Evolutionary conservation across 2,329 filamentous ascomycete genomes (phyloP), one percentile per base, ranked within the genome.

Genomic region (Arthrobotrys iridis): DNA sequence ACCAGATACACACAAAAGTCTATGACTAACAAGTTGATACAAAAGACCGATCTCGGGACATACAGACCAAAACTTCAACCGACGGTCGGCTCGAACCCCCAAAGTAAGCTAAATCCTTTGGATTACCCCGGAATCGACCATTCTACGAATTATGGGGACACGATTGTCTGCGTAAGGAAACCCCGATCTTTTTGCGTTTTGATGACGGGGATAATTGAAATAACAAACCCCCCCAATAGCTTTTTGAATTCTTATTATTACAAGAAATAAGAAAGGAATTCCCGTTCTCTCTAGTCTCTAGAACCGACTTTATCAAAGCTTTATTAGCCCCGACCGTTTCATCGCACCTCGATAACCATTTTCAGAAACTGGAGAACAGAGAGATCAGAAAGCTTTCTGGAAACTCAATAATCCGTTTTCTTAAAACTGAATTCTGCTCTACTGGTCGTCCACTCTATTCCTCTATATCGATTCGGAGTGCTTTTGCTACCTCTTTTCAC

Each of bases 261-360:
- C 7, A 40, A n/a, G 50, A 57, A n/a, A 40, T 57, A 18, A 40
- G 28, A 40, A 37, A 18, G 18, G 30, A n/a, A n/a, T 50, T 57
- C 28, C 18, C 8, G 4, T n/a, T 10, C 6, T 33, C 22, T 15
- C 2, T n/a, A 13, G 11, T 40, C 50, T 57, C 50, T 2, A 37
- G 30, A 40, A 57, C 50, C 15, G 50, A 57, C 6, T 57, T 57
- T 57, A 40, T 57, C 30, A 57, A 57, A 40, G 18, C 26, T 10
- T 24, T 57, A 40, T 24, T 40, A 24, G 33, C n/a, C 20, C 30
- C 50, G 10, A 7, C 7, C 30, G 7, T 57, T 57, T 26, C 33
- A 13, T 57, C 50, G 1, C 13, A 57, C n/a, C 50, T 57, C 15
- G 33, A 57, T 26, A 8, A 26, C 13, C 11, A n/a, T 24, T 24